These are phyloP conservation scores for Podaxis mareebaensis DNA, from an alignment of 768 basidiomycete genomes.

Conservation along the genomic window DNA sequence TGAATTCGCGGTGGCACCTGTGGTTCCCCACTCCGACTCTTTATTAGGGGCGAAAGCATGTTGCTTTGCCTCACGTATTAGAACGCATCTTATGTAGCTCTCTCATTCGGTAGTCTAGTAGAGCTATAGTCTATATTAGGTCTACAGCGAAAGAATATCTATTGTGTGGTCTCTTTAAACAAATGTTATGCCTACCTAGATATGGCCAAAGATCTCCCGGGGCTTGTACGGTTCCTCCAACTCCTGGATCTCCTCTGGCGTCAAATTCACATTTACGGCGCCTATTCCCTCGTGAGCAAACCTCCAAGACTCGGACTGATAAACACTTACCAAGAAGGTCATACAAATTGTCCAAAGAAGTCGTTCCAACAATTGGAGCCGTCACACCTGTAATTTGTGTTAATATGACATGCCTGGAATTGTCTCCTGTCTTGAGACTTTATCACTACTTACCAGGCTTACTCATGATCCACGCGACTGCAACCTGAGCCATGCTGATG, in stretches of 20 bases:
- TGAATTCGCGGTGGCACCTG: too few species aligned
- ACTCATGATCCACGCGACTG: conserved; percentile 50
- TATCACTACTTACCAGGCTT: conserved; percentile 32
- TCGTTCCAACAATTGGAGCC: conserved; percentile 59
- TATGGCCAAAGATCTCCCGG: not conserved
- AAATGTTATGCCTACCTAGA: not conserved
- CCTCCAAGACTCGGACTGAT: not conserved
- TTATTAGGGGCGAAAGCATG: too few species aligned
- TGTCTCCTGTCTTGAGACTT: too few species aligned
- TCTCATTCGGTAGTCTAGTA: too few species aligned
- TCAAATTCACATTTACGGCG: conserved; percentile 25
- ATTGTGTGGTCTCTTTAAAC: too few species aligned
- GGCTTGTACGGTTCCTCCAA: conserved; percentile 28
- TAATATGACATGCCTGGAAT: not conserved
- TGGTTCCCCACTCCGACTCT: too few species aligned
- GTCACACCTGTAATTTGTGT: conserved; percentile 35
- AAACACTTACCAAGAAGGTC: conserved; percentile 45
- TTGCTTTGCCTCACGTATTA: too few species aligned
- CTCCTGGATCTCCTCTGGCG: conserved; percentile 29
- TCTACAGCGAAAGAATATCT: too few species aligned
- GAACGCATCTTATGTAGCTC: too few species aligned
- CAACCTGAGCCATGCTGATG: conserved; percentile 58
- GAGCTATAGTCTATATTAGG: too few species aligned
- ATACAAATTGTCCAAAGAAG: conserved; percentile 47
- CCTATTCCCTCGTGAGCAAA: conserved; percentile 15